Conservation (phyloP, 805 yeast species). For the Vanderwaltozyma tropicalis region DNA sequence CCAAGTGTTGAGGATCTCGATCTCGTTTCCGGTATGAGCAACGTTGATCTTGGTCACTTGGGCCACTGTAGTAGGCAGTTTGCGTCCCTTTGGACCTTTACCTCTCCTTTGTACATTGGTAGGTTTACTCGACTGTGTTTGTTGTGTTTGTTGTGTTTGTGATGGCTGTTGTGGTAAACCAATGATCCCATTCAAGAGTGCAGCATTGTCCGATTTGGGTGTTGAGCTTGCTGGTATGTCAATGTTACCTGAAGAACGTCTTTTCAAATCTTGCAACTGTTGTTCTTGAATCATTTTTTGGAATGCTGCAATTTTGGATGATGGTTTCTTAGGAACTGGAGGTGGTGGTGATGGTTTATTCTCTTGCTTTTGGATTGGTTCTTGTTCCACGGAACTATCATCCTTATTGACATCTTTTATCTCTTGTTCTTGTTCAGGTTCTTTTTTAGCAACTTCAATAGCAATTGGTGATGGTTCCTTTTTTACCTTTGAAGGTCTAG, state of each 20-base stretch:
- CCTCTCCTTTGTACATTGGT: conserved; percentile 35
- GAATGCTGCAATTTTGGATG: conserved; percentile 71
- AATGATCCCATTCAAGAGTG: background rate
- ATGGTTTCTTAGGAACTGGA: conserved; percentile 66
- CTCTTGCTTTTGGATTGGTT: background rate
- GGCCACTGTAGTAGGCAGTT: conserved; percentile 46
- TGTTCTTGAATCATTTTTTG: conserved; percentile 60
- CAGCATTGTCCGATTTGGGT: background rate
- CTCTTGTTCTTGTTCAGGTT: background rate
- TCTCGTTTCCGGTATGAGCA: conserved; percentile 9
- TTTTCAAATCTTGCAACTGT: conserved; percentile 43
- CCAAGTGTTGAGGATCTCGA: conserved; percentile 20
- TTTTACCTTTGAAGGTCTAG: background rate
- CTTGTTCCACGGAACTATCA: background rate
- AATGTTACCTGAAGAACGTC: conserved; percentile 7
- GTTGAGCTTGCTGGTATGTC: background rate
- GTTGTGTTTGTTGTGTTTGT: background rate
- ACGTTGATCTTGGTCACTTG: conserved; percentile 25
- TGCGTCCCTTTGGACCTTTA: conserved; percentile 66
- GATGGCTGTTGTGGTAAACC: background rate
- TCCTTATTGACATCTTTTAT: background rate
- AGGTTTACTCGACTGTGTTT: background rate
- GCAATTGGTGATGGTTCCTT: background rate
- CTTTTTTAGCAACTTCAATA: background rate
- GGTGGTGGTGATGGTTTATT: conserved; percentile 39